phyloP scores from a whole-genome alignment of 257 asterid species.

The Linaria vulgaris region DNA sequence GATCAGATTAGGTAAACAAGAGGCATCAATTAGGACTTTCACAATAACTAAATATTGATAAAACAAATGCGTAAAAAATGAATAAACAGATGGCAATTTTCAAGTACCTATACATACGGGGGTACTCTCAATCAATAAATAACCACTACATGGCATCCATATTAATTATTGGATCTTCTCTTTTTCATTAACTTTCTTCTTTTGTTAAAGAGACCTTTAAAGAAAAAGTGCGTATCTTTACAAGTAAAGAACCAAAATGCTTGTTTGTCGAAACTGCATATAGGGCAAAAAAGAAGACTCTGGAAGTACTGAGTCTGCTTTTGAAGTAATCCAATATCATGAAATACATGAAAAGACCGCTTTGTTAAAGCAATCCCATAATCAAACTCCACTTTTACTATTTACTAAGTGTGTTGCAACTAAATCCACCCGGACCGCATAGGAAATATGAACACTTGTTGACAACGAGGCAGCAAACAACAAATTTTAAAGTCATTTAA shows the following conservation, averaged over 20 bases:
- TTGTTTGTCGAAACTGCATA: slow-evolving; percentile 31
- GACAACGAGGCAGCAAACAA: background rate
- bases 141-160: slow-evolving; percentile 15
- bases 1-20: no score
- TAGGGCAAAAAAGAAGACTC: slow-evolving; percentile 24
- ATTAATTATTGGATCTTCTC: slow-evolving; percentile 23
- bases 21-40: no score
- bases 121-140: slow-evolving; percentile 3
- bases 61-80: no score
- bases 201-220: slow-evolving; percentile 31
- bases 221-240: slow-evolving; percentile 46
- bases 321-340: slow-evolving; percentile 33
- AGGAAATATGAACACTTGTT: background rate
- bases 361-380: slow-evolving; percentile 45
- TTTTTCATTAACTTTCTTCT: slow-evolving; percentile 22
- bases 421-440: slow-evolving; percentile 25
- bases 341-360: slow-evolving; percentile 26
- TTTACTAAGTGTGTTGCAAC: slow-evolving; percentile 5
- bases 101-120: no score
- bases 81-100: no score
- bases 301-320: slow-evolving; percentile 38
- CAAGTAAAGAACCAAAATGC: slow-evolving; percentile 53
- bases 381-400: slow-evolving; percentile 28
- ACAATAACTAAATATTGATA: no score
- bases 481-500: background rate